Percentiles rank a stretch among this genome's conserved stretches.
phyloP scores from a whole-genome alignment of 2,329 filamentous ascomycete genomes.

The Paecilomyces formosus region DNA sequence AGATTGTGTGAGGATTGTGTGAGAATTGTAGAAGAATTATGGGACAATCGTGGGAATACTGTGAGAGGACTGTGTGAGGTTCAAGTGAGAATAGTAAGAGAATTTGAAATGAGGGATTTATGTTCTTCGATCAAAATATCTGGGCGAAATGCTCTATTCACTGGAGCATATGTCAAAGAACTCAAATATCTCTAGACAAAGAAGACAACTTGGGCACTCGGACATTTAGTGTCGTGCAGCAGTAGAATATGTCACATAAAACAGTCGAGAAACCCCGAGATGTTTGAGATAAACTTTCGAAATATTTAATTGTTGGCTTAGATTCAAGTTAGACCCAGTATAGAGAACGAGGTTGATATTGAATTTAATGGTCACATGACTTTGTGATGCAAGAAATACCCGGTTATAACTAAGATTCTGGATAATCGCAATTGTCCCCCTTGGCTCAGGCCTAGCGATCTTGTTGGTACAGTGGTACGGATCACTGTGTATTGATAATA shows the following conservation, averaged over 20 bases:
- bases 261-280: background rate
- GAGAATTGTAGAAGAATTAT: too few species aligned
- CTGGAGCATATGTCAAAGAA: background rate
- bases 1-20: too few species aligned
- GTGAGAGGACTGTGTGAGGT: too few species aligned
- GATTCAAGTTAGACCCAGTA: background rate
- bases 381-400: background rate
- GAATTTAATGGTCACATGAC: background rate
- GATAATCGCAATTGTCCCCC: background rate
- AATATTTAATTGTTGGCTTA: background rate
- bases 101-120: background rate
- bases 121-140: too few species aligned
- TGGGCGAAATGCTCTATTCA: too few species aligned
- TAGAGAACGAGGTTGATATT: background rate
- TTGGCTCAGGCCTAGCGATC: background rate
- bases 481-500: background rate
- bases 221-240: background rate
- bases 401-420: background rate
- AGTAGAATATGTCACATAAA: background rate
- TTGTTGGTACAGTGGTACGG: background rate
- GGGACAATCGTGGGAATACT: too few species aligned
- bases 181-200: background rate
- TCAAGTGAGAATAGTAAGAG: too few species aligned
- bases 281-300: background rate
- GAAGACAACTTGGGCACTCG: background rate